phyloP scores from a whole-genome alignment of 2,329 filamentous ascomycete genomes.

The Ophiosphaerella korrae region DNA sequence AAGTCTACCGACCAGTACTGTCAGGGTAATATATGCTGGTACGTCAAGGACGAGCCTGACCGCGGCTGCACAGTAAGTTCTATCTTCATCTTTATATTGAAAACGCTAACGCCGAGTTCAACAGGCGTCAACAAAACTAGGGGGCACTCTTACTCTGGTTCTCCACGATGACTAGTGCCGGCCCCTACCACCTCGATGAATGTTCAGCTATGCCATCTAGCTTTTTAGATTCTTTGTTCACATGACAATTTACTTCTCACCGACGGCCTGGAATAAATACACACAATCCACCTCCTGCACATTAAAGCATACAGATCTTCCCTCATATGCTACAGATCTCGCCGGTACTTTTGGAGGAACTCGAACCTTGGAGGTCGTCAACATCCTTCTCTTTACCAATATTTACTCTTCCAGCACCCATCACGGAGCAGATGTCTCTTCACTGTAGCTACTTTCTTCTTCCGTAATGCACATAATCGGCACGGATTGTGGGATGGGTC shows the following conservation, averaged over 20 bases:
- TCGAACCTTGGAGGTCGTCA: slow-evolving; percentile 16
- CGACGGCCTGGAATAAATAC: neutral
- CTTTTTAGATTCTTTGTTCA: slow-evolving; percentile 8
- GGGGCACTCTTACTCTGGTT: slow-evolving; percentile 33
- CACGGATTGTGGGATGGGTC: neutral
- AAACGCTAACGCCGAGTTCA: neutral
- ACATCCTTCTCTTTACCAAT: slow-evolving; percentile 1
- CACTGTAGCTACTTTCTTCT: slow-evolving; percentile 19
- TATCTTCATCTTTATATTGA: too few relatives aligned
- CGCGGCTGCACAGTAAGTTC: slow-evolving; percentile 80
- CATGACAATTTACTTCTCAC: slow-evolving; percentile 5
- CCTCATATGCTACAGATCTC: slow-evolving; percentile 21
- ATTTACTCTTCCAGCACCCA: slow-evolving; percentile 8
- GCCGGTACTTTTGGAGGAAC: slow-evolving; percentile 24
- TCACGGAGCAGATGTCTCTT: slow-evolving; percentile 1
- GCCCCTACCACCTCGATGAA: neutral
- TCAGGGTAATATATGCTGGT: slow-evolving; percentile 51
- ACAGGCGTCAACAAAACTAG: slow-evolving; percentile 29
- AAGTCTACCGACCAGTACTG: slow-evolving; percentile 69
- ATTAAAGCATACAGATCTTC: neutral
- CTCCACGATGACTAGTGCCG: slow-evolving; percentile 29
- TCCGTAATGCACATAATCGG: slow-evolving; percentile 11
- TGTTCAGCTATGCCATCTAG: neutral
- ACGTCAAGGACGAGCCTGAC: slow-evolving; percentile 42
- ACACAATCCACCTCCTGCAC: slow-evolving; percentile 2